phyloP scores from a whole-genome alignment of 1,284 basidiomycete species.

The Cryptococcus maquisensis region DNA sequence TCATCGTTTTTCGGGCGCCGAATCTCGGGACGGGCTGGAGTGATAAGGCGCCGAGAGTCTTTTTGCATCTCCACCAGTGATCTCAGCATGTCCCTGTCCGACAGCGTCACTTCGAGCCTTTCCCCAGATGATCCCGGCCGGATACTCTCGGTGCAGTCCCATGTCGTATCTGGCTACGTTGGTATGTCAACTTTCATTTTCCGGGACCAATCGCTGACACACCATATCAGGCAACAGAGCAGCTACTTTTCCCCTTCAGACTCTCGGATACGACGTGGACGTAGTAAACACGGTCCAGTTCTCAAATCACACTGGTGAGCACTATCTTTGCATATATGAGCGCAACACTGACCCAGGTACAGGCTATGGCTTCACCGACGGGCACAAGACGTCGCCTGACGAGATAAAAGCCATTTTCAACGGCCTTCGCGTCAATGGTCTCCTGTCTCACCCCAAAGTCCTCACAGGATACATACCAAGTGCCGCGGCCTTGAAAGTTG shows the following conservation, averaged over 20 bases:
- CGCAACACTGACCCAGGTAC: background rate
- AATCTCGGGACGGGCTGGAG: background rate
- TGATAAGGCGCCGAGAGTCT: background rate
- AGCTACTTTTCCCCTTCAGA: slow-evolving; percentile 90
- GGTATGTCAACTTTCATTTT: slow-evolving; percentile 54
- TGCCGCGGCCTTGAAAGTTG: slow-evolving; percentile 68
- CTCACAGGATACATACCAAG: slow-evolving; percentile 88
- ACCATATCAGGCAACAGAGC: slow-evolving; percentile 61
- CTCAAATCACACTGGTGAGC: slow-evolving; percentile 84
- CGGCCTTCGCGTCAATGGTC: slow-evolving; percentile 62
- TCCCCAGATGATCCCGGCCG: slow-evolving; percentile 27
- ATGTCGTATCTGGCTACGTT: slow-evolving; percentile 94
- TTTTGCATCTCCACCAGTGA: no score
- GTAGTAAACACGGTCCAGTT: slow-evolving; percentile 87
- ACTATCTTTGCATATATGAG: background rate
- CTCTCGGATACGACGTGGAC: slow-evolving; percentile 94
- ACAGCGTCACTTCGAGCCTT: no score
- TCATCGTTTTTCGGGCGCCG: background rate
- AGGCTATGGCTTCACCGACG: slow-evolving; percentile 75
- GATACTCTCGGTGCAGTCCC: slow-evolving; percentile 71
- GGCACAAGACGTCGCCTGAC: slow-evolving; percentile 64
- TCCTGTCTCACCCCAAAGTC: slow-evolving; percentile 62
- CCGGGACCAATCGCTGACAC: background rate
- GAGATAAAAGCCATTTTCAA: slow-evolving; percentile 67
- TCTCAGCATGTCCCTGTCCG: no score